These are phyloP conservation scores for Eutrema yunnanense DNA, from an alignment of 345 rosid genomes.

Conservation along the genomic window DNA sequence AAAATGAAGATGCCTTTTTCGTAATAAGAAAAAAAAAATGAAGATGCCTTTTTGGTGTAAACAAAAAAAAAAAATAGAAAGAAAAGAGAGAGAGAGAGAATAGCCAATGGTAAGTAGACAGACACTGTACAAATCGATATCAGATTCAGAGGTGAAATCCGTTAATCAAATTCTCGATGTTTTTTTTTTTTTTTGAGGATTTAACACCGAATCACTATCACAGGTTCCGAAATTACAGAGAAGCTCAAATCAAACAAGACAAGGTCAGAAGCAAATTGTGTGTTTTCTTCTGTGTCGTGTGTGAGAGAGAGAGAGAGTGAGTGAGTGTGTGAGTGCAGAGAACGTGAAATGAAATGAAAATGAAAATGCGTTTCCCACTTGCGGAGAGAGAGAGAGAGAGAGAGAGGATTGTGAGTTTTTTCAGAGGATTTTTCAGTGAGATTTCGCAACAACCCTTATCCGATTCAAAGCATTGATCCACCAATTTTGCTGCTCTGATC, in stretches of 20 bases:
- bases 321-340: slow-evolving; percentile 20
- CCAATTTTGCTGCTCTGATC: neutral
- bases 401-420: neutral
- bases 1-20: slow-evolving; percentile 7
- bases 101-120: slow-evolving; percentile 2
- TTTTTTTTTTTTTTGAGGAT: neutral
- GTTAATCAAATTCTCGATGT: neutral
- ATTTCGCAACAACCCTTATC: slow-evolving; percentile 9
- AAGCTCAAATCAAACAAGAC: slow-evolving; percentile 1
- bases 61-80: neutral
- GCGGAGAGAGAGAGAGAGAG: neutral
- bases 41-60: neutral
- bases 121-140: slow-evolving; percentile 8
- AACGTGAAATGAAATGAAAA: slow-evolving; percentile 28
- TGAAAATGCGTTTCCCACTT: slow-evolving; percentile 30
- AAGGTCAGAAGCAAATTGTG: neutral
- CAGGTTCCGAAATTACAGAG: neutral
- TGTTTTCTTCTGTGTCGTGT: neutral
- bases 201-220: neutral
- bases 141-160: slow-evolving; percentile 9
- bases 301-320: neutral
- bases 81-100: neutral
- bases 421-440: slow-evolving; percentile 7
- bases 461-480: neutral
- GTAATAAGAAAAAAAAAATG: neutral